These are phyloP conservation scores for Astrothelium macrocarpum DNA, from an alignment of 495 filamentous ascomycete species.

Conservation along the genomic window DNA sequence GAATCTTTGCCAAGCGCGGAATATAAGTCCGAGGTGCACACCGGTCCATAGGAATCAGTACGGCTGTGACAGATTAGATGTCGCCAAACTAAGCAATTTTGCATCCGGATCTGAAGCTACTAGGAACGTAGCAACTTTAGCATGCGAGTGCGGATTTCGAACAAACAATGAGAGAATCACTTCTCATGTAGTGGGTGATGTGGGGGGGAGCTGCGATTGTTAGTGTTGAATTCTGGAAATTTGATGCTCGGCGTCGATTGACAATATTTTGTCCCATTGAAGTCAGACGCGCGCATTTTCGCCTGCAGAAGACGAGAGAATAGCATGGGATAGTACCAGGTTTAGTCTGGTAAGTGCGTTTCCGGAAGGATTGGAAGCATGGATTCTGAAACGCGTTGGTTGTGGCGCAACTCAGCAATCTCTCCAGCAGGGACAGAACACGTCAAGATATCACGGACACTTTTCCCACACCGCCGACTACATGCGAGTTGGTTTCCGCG, in stretches of 20 bases:
- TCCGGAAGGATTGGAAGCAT: not conserved
- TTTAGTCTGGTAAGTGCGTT: not conserved
- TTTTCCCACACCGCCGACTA: not conserved
- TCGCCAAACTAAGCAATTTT: not conserved
- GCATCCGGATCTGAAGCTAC: not conserved
- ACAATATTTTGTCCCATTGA: not conserved
- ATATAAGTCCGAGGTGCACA: no score
- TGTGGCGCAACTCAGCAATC: conserved; percentile 1
- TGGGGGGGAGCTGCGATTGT: no score
- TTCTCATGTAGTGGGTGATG: no score
- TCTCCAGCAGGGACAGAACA: conserved; percentile 6
- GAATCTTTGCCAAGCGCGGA: no score
- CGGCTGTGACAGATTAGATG: not conserved
- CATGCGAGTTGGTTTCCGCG: not conserved
- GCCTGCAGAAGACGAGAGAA: not conserved
- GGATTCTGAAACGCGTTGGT: conserved; percentile 2
- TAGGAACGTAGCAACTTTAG: no score
- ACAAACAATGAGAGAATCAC: no score
- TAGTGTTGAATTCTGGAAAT: no score
- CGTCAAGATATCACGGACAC: not conserved
- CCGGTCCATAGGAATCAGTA: not conserved
- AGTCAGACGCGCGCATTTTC: no score
- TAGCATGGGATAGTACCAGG: not conserved
- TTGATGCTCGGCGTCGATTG: no score
- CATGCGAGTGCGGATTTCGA: no score